Evolutionary conservation across 2,329 filamentous ascomycete species (phyloP).

Genomic region (Botryotinia convoluta): DNA sequence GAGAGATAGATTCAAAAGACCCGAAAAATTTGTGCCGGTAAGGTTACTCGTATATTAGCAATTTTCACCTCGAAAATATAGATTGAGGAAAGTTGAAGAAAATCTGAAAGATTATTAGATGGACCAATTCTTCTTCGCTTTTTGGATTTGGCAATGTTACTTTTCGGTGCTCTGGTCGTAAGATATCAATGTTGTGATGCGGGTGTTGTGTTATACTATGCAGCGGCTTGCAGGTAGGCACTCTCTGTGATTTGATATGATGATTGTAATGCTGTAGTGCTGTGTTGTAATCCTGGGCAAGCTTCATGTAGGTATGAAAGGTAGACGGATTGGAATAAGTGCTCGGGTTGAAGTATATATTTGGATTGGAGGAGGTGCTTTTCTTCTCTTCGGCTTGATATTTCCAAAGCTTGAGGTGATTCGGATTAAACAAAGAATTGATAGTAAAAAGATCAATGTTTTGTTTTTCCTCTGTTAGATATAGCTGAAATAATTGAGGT

Average conservation of each 20-base stretch:
- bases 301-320: neutral
- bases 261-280: neutral
- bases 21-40: neutral
- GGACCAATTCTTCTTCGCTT: neutral
- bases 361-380: neutral
- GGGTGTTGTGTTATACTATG: neutral
- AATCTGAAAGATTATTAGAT: neutral
- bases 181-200: neutral
- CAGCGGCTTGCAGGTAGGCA: neutral
- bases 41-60: neutral
- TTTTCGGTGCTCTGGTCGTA: neutral
- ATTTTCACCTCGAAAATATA: neutral
- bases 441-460: neutral
- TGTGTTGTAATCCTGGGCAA: neutral
- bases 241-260: neutral
- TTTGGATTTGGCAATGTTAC: neutral
- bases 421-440: neutral
- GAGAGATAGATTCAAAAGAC: neutral
- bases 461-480: neutral
- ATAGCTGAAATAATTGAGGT: neutral
- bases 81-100: neutral
- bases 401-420: neutral
- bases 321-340: neutral
- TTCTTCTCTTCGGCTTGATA: neutral
- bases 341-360: neutral